A percentile compares a stretch with the other conserved stretches of the same genome.
phyloP scores from a whole-genome alignment of 2,329 filamentous ascomycete genomes.

The Cercospora sesami region DNA sequence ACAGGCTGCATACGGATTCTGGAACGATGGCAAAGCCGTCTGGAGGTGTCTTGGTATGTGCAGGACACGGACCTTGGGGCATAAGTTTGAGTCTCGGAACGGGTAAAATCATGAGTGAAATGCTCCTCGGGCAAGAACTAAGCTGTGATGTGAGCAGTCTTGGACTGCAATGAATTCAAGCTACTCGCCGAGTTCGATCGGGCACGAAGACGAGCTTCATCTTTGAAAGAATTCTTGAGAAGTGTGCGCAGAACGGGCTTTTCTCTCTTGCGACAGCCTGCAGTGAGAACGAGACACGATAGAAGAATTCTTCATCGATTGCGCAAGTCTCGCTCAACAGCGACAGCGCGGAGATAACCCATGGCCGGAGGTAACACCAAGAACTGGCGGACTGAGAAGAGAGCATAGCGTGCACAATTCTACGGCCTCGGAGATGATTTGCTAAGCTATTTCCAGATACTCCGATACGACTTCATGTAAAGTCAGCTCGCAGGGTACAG shows the following conservation, averaged over 20 bases:
- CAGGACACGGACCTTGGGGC: constrained; percentile 96
- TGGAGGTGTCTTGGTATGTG: constrained; percentile 73
- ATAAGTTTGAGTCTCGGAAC: constrained; percentile 96
- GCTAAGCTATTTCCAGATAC: neutral
- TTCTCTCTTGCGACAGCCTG: neutral
- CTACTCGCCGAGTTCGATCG: neutral
- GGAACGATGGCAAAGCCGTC: constrained; percentile 52
- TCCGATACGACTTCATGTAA: neutral
- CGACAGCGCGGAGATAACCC: neutral
- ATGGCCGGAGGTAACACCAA: neutral
- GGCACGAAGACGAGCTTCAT: neutral
- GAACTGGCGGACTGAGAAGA: neutral
- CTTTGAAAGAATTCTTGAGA: too few relatives aligned
- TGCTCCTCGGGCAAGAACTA: constrained; percentile 52
- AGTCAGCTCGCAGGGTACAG: neutral
- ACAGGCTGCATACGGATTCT: constrained; percentile 43
- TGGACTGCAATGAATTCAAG: constrained; percentile 26
- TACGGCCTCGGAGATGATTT: neutral
- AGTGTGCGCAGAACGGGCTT: too few relatives aligned
- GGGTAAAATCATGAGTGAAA: constrained; percentile 59
- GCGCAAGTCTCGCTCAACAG: neutral
- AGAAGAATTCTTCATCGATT: neutral
- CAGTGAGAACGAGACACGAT: neutral
- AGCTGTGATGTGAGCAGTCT: constrained; percentile 62
- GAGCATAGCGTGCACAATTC: neutral